These are phyloP conservation scores for Microbotryum violaceum DNA, from an alignment of 1,284 basidiomycete genomes.

Conservation along the genomic window DNA sequence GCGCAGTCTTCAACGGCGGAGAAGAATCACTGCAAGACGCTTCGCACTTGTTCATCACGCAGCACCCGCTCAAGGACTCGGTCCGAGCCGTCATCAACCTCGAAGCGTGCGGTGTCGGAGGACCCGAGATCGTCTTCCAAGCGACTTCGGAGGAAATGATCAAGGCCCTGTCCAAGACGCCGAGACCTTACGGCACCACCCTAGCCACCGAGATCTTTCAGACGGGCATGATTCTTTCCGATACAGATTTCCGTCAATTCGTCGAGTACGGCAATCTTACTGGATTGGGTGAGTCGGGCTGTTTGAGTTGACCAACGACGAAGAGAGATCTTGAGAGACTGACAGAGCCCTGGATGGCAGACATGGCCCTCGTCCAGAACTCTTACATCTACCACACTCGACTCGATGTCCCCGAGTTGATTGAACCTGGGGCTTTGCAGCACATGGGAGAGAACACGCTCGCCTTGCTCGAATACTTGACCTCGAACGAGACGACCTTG, in stretches of 20 bases:
- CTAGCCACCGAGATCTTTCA: constrained; percentile 91
- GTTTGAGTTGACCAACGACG: constrained; percentile 44
- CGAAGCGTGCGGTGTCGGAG: constrained; percentile 84
- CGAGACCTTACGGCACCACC: constrained; percentile 83
- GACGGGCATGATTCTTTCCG: constrained; percentile 82
- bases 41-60: constrained; percentile 83
- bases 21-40: constrained; percentile 93
- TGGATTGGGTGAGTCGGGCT: constrained; percentile 53
- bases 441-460: constrained; percentile 90
- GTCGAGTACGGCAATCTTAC: constrained; percentile 66
- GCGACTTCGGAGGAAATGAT: constrained; percentile 93
- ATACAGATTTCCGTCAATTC: constrained; percentile 92
- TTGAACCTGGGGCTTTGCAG: constrained; percentile 65
- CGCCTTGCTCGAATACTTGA: constrained; percentile 69
- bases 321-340: too few relatives aligned
- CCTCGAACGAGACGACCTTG: constrained; percentile 55
- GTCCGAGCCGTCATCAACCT: constrained; percentile 85
- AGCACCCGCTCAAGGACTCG: constrained; percentile 55
- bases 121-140: constrained; percentile 88
- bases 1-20: constrained; percentile 83
- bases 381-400: constrained; percentile 57
- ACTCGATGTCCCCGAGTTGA: constrained; percentile 65
- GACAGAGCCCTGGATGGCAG: constrained; percentile 12
- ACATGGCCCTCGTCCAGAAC: constrained; percentile 92
- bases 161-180: constrained; percentile 75